Percentiles rank a stretch among this genome's conserved stretches.
Conservation (phyloP, 2,329 filamentous ascomycete genomes). For the Aspergillus aculeatus region DNA sequence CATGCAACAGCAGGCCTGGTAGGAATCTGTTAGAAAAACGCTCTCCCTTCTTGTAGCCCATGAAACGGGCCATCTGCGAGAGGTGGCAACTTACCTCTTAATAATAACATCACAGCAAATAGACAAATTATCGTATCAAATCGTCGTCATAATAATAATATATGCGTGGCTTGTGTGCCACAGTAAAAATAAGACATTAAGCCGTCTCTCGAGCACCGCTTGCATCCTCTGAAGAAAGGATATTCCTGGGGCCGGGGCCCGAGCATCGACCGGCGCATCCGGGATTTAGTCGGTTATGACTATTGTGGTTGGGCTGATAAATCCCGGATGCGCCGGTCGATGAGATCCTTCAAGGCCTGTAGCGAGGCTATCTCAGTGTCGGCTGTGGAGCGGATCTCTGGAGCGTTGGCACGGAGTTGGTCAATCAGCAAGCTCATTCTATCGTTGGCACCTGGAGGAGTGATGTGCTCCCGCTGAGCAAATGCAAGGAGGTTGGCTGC, state of each 20-base stretch:
- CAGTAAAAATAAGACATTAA: not conserved
- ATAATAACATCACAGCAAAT: not conserved
- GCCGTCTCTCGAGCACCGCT: not conserved
- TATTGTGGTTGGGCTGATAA: slow-evolving; percentile 15
- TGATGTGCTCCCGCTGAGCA: slow-evolving; percentile 19
- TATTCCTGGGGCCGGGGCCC: not conserved
- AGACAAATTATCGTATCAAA: not conserved
- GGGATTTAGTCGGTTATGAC: not conserved
- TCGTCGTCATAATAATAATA: not conserved
- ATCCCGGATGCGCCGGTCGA: slow-evolving; percentile 30
- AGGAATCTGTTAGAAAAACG: not conserved
- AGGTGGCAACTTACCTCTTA: not conserved
- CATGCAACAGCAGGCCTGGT: not conserved
- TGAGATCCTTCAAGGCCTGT: slow-evolving; percentile 30
- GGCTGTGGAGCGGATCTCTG: slow-evolving; percentile 25
- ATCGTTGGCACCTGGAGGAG: slow-evolving; percentile 14
- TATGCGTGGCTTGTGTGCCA: not conserved
- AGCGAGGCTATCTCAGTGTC: slow-evolving; percentile 33
- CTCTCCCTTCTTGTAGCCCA: no score
- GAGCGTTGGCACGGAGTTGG: slow-evolving; percentile 29
- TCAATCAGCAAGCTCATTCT: slow-evolving; percentile 32
- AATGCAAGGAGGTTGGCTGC: slow-evolving; percentile 34
- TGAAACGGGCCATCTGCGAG: not conserved
- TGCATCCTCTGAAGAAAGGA: not conserved
- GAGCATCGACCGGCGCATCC: not conserved